Evolutionary conservation across 2,329 filamentous ascomycete genomes (phyloP).

Genomic region (Chrysosphaeria jannelii): DNA sequence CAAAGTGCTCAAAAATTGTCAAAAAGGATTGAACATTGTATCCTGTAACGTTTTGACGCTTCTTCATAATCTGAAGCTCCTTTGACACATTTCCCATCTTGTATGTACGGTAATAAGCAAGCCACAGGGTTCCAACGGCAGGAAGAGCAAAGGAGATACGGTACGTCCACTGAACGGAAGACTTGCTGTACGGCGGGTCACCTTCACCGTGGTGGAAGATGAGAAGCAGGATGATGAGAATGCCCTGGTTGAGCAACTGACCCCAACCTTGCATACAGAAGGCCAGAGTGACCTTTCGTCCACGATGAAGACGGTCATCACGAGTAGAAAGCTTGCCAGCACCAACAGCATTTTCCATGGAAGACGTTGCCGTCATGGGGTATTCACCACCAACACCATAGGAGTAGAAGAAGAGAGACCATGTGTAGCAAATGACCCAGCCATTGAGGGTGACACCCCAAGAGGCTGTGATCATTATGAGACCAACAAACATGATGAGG

Average conservation of each 20-base stretch:
- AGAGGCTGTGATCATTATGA: constrained; percentile 69
- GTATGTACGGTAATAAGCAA: constrained; percentile 84
- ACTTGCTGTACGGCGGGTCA: constrained; percentile 43
- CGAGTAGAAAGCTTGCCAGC: constrained; percentile 65
- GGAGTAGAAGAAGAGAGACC: constrained; percentile 75
- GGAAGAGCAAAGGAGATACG: constrained; percentile 78
- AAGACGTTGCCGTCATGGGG: constrained; percentile 84
- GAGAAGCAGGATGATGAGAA: constrained; percentile 61
- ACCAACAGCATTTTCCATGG: constrained; percentile 76
- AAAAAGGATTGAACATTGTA: constrained; percentile 69
- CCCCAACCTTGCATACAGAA: constrained; percentile 99
- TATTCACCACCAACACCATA: constrained; percentile 60
- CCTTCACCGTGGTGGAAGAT: constrained; percentile 64
- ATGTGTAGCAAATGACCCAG: constrained; percentile 93
- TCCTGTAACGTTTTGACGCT: constrained; percentile 60
- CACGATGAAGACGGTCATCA: constrained; percentile 81
- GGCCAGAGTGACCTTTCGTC: constrained; percentile 78
- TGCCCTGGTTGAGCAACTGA: constrained; percentile 75
- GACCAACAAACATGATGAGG: constrained; percentile 72
- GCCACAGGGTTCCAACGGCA: constrained; percentile 71
- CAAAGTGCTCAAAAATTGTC: constrained; percentile 56
- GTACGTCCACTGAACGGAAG: constrained; percentile 71
- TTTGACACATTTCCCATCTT: constrained; percentile 78
- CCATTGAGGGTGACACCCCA: constrained; percentile 73
- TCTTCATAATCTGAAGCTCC: constrained; percentile 57